Base-by-base conservation (phyloP, 2,329 filamentous ascomycete species). In the Aspergillus persii region DNA sequence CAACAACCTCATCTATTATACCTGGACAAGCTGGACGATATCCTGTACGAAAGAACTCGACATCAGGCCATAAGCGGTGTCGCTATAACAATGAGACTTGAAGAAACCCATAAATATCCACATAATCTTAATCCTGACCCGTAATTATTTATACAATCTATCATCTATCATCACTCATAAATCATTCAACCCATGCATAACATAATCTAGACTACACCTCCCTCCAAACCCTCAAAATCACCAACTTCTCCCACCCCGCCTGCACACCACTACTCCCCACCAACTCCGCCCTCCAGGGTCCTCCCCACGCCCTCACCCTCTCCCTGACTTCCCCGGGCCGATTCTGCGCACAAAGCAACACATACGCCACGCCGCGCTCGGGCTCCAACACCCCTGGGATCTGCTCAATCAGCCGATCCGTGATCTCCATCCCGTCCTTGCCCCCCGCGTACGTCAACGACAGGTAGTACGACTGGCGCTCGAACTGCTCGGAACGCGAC, bases 231-330 rank as follows among this genome's bases (percentile, higher is more conserved):
- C 93, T 86, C 67, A 98, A 80, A 68, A 99, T 89, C 71, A 92
- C 89, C 75, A 99, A 80, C 78, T 90, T 96, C 80, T 99, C 95
- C 93, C 94, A 96, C 0, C 95, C 95, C 31, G 90, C 94, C 74
- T 89, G 86, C 80, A 89, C 92, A 52, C 94, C 94, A 75, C 92
- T 97, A 56, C 83, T 84, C 6, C 90, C 89, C 4, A 96, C 92
- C 18, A 85, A 91, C 73, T 92, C 87, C 8, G 86, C 91, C 61
- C 75, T 81, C 95, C 94, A 98, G 27, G 72, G 79, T 12, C 63
- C 58, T n/a, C 78, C 79, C 85, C 89, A 86, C 3, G 64, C 69
- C 46, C 78, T 76, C 61, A 95, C 84, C 52, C 82, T 77, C 60
- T 79, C 73, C 74, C 88, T 91, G 53, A 96, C 90, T 54, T 86